A percentile compares a stretch with the other conserved stretches of the same genome.
Conservation (phyloP, 306 rosid genomes). For the Pyrus bretschneideri region DNA sequence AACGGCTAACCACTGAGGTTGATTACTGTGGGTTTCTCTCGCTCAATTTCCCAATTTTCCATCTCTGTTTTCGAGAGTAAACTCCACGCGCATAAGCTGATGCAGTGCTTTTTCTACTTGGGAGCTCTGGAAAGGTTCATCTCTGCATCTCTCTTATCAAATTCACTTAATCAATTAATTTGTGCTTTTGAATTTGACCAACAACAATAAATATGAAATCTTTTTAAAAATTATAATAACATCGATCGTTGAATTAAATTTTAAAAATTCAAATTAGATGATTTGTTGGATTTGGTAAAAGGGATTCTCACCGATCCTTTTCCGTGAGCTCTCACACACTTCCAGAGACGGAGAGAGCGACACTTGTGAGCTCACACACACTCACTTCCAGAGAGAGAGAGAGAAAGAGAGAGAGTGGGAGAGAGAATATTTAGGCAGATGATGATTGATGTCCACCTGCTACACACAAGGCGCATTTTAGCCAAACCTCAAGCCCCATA, state of each 20-base stretch:
- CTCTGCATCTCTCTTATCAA: too few species aligned
- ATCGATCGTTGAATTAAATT: too few species aligned
- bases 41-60: neutral
- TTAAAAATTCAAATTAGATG: accelerated
- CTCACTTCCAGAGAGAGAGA: neutral
- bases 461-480: conserved; percentile 39
- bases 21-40: neutral
- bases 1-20: conserved; percentile 22
- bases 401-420: neutral
- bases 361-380: neutral
- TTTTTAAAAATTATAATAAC: too few species aligned
- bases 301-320: accelerated
- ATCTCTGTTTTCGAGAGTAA: neutral
- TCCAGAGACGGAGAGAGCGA: neutral
- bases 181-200: too few species aligned
- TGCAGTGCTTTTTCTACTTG: neutral
- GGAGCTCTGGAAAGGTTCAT: too few species aligned
- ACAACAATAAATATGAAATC: accelerated
- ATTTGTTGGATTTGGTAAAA: accelerated
- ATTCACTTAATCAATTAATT: too few species aligned
- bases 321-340: neutral
- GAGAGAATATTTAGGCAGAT: neutral
- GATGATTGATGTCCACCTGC: conserved; percentile 13
- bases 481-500: conserved; percentile 48
- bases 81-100: conserved; percentile 4